Percentiles rank a stretch among this genome's conserved stretches.
phyloP scores from a whole-genome alignment of 2,329 filamentous ascomycete species.

The Colletotrichum caudatum region DNA sequence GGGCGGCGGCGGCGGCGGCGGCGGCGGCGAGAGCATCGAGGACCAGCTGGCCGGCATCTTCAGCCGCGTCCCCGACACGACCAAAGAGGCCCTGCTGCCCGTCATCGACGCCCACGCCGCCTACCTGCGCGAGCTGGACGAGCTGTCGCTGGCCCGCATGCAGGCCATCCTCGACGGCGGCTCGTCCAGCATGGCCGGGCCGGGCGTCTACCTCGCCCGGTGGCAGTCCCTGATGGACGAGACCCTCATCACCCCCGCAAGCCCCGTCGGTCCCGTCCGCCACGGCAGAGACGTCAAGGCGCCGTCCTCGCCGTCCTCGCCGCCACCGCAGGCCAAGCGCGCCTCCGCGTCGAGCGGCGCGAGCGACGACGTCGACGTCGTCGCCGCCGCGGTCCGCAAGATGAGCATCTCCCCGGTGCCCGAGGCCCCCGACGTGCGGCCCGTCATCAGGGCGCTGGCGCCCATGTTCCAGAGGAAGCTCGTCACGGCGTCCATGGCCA shows the following conservation, averaged over 20 bases:
- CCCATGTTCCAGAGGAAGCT: constrained; percentile 54
- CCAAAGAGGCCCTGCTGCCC: constrained; percentile 59
- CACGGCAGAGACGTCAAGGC: constrained; percentile 64
- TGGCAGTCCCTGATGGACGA: constrained; percentile 80
- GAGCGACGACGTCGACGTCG: constrained; percentile 47
- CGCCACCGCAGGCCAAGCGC: constrained; percentile 58
- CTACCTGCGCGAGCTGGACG: constrained; percentile 69
- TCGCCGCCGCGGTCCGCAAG: constrained; percentile 45
- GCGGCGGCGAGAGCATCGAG: constrained; percentile 50
- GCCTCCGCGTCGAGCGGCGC: constrained; percentile 49
- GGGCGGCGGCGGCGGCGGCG: constrained; percentile 37
- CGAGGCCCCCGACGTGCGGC: constrained; percentile 56
- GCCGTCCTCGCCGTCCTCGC: constrained; percentile 49
- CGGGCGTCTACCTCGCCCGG: constrained; percentile 77
- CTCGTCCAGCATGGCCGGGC: constrained; percentile 62
- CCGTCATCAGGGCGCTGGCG: constrained; percentile 56
- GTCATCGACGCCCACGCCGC: constrained; percentile 70
- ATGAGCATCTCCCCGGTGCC: constrained; percentile 48
- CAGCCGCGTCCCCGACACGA: constrained; percentile 58
- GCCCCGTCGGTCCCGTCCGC: constrained; percentile 64
- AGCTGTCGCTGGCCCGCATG: constrained; percentile 66
- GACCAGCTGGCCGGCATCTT: constrained; percentile 57
- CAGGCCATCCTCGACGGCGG: constrained; percentile 65
- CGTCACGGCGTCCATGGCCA: constrained; percentile 19
- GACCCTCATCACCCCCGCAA: constrained; percentile 75